A percentile compares a stretch with the other conserved stretches of the same genome.
phyloP scores from a whole-genome alignment of 1,139 yeast genomes.

The Scheffersomyces lignicola region DNA sequence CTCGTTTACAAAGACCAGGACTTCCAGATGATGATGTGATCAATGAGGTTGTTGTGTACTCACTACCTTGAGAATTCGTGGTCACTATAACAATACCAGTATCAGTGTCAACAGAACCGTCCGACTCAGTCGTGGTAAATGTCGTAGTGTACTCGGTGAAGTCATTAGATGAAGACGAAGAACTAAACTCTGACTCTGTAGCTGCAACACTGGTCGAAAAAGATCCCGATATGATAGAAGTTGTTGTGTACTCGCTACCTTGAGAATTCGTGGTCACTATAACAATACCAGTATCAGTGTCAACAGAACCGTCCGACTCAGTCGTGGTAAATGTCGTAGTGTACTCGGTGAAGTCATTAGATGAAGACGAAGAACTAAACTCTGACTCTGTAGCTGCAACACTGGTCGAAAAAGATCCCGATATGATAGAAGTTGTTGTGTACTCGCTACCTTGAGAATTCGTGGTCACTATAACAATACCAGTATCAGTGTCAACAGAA shows the following conservation, averaged over 20 bases:
- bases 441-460: conserved; percentile 11
- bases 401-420: conserved; percentile 5
- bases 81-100: conserved; percentile 7
- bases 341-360: conserved; percentile 5
- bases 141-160: conserved; percentile 10
- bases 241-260: conserved; percentile 6
- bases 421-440: conserved; percentile 13
- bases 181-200: background rate
- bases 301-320: conserved; percentile 6
- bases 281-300: conserved; percentile 13
- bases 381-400: conserved; percentile 2
- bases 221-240: conserved; percentile 7
- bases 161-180: background rate
- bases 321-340: conserved; percentile 7
- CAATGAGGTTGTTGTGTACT: conserved; percentile 3
- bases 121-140: conserved; percentile 8
- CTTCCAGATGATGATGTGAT: conserved; percentile 4
- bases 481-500: conserved; percentile 12
- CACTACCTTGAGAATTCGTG: conserved; percentile 2
- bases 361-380: background rate
- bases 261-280: conserved; percentile 9
- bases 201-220: conserved; percentile 1
- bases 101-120: conserved; percentile 9
- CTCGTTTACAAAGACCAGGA: conserved; percentile 3
- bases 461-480: conserved; percentile 14